These are phyloP conservation scores for Pseudozyma thailandica DNA, from an alignment of 1,284 basidiomycete species.

Conservation along the genomic window DNA sequence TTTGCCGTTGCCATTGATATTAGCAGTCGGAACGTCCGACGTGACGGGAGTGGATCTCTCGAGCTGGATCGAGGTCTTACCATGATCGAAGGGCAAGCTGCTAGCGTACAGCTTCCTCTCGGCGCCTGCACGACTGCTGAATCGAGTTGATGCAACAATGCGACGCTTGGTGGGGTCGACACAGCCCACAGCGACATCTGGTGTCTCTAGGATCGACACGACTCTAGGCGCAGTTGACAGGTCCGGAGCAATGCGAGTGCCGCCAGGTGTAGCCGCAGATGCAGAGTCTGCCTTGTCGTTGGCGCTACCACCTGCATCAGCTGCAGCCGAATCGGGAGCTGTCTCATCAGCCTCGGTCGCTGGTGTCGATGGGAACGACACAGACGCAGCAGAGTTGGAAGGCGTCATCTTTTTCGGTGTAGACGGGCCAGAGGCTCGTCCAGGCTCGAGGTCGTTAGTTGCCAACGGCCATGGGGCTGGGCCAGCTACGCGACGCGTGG, in stretches of 20 bases:
- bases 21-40: background rate
- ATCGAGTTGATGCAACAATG: conserved; percentile 84
- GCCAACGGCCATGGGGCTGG: conserved; percentile 44
- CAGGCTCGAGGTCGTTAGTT: conserved; percentile 9
- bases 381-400: conserved; percentile 23
- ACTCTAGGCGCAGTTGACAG: conserved; percentile 48
- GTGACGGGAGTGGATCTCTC: background rate
- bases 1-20: background rate
- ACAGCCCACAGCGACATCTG: conserved; percentile 57
- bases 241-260: conserved; percentile 56
- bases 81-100: conserved; percentile 47
- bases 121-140: conserved; percentile 81
- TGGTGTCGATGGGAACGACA: conserved; percentile 32
- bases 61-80: conserved; percentile 39
- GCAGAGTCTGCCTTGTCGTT: conserved; percentile 1
- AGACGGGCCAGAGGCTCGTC: conserved; percentile 2
- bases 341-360: conserved; percentile 7
- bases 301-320: background rate
- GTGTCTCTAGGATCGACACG: conserved; percentile 50
- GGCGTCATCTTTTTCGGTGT: conserved; percentile 18
- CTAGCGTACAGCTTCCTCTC: conserved; percentile 72
- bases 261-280: background rate
- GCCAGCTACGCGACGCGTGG: conserved; percentile 15
- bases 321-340: conserved; percentile 2
- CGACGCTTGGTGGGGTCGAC: conserved; percentile 71